Base-by-base conservation (phyloP, 2,329 filamentous ascomycete species). In the Lachnellula hyalina region DNA sequence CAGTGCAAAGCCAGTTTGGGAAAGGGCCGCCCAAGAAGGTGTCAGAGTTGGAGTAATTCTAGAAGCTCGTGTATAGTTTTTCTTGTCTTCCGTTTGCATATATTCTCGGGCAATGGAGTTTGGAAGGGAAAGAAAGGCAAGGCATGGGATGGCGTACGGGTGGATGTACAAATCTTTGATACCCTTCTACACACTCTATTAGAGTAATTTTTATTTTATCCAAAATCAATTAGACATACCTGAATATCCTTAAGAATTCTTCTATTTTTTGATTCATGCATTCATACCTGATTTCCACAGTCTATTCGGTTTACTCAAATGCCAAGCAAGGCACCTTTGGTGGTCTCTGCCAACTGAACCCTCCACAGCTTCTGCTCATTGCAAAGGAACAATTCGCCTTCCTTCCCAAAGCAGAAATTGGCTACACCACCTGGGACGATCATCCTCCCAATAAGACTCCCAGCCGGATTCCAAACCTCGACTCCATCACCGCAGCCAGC, bases 401-500 rank as follows among this genome's bases (percentile, higher is more conserved):
- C 55, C 34, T 49, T 58, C 12, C 66, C 66, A 53, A 68, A 68
- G 40, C 63, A 63, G 42, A 68, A 67, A 45, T 68, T 68, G 1
- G 65, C 65, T n/a, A 49, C 53, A 9, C 52, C 48, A 8, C 53
- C 53, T 19, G 53, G 49, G 11, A 66, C 61, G 36, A 56, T 70
- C 1, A 65, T 71, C 49, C 85, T 86, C 3, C 77, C 72, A 61
- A 87, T 74, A 17, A 80, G 61, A 3, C 64, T 72, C 0, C 79
- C 80, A 0, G 72, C 72, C 0, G 73, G 65, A 53, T 72, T 74
- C 77, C 79, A 84, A 8, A 83, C 73, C 55, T 81, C 74, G 19
- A 83, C 68, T 0, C 80, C 80, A 62, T 82, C 79, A 0, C 76
- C 77, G 56, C 77, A 80, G 0, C 76, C 79, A 25, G 74, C 73